Conservation (phyloP, 768 basidiomycete genomes). For the Flagelloscypha sp. region DNA sequence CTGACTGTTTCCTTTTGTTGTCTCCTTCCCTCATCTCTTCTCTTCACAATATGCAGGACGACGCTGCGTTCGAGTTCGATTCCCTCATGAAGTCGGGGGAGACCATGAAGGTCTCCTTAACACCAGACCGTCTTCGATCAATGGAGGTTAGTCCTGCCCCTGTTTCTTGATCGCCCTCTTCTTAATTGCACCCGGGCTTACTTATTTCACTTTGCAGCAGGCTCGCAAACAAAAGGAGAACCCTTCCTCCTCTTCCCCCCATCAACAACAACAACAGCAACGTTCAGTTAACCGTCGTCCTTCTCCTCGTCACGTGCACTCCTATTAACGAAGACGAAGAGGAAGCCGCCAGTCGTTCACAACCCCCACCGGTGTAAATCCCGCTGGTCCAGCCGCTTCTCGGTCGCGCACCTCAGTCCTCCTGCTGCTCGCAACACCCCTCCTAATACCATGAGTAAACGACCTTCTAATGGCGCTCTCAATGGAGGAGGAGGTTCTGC, state of each 20-base stretch:
- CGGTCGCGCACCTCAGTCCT: conserved; percentile 16
- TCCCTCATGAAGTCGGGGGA: conserved; percentile 82
- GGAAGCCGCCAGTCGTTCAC: conserved; percentile 28
- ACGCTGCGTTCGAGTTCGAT: conserved; percentile 71
- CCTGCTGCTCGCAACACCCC: neutral
- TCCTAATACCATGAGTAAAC: conserved; percentile 17
- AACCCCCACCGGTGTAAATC: conserved; percentile 12
- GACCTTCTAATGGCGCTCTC: conserved; percentile 17
- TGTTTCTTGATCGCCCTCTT: conserved; percentile 13
- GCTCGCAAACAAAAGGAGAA: conserved; percentile 27
- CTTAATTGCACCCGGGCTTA: conserved; percentile 10
- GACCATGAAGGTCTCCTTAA: conserved; percentile 94
- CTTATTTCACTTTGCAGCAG: conserved; percentile 27
- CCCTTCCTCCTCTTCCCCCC: conserved; percentile 17
- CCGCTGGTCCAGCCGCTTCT: conserved; percentile 1
- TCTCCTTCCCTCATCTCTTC: conserved; percentile 6
- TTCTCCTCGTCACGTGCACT: conserved; percentile 49
- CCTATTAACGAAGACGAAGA: conserved; percentile 65
- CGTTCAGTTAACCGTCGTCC: conserved; percentile 30
- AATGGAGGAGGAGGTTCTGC: conserved; percentile 23
- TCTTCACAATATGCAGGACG: conserved; percentile 35
- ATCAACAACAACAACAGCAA: too few relatives aligned
- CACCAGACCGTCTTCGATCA: conserved; percentile 84
- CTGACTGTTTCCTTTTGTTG: conserved; percentile 3
- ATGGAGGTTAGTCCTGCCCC: conserved; percentile 67